Conservation (phyloP, 345 rosid species). For the Lepidium didymum region DNA sequence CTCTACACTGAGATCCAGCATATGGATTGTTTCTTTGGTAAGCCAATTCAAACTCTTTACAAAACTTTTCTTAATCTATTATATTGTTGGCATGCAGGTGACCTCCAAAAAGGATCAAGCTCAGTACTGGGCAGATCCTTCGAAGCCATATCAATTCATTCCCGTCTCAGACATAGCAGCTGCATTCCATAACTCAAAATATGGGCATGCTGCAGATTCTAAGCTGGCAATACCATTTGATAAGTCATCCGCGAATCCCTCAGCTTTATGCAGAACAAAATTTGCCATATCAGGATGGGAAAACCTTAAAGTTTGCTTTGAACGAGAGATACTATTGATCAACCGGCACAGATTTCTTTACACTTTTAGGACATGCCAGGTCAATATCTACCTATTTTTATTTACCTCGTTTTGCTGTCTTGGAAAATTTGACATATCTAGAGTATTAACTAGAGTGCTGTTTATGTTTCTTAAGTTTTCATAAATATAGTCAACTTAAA, state of each 20-base stretch:
- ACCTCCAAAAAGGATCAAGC: constrained; percentile 94
- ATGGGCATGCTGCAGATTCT: constrained; percentile 49
- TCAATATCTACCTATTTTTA: constrained; percentile 14
- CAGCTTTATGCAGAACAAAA: constrained; percentile 57
- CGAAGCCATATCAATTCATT: constrained; percentile 56
- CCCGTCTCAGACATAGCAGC: constrained; percentile 63
- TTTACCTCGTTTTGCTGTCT: not conserved
- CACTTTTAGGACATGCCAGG: constrained; percentile 78
- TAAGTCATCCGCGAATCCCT: constrained; percentile 43
- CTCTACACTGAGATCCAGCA: not conserved
- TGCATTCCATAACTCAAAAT: constrained; percentile 58
- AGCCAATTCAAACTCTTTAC: not conserved
- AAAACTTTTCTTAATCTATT: not conserved
- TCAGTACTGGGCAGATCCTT: constrained; percentile 88
- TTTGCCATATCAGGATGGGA: constrained; percentile 74
- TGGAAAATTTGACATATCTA: not conserved
- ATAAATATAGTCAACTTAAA: not conserved
- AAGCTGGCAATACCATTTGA: constrained; percentile 42
- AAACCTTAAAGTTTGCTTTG: constrained; percentile 56
- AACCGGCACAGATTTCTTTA: constrained; percentile 69
- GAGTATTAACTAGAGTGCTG: not conserved
- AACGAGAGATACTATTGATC: constrained; percentile 60
- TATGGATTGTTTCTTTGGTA: not conserved
- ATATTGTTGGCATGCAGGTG: constrained; percentile 43
- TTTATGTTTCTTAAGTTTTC: not conserved